These are phyloP conservation scores for Choanephora cucurbitarum DNA, from an alignment of 371 early-diverging fungal species.

Conservation along the genomic window DNA sequence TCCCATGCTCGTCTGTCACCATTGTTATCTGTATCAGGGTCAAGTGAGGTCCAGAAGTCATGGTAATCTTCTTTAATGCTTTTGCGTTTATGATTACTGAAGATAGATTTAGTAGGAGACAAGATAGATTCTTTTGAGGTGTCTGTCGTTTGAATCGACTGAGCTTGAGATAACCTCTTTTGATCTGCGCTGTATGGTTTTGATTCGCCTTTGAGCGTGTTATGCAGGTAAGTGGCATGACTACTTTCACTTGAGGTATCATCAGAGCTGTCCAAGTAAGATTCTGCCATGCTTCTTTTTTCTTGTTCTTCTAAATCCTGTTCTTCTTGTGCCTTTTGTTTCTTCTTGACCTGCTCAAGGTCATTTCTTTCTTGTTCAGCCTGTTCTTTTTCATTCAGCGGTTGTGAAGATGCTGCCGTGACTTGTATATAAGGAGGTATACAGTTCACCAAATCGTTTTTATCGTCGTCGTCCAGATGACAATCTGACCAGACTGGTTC, in stretches of 20 bases:
- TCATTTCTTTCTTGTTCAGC: background rate
- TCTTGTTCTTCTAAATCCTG: slow-evolving; percentile 5
- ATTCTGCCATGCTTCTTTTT: background rate
- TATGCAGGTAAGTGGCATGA: background rate
- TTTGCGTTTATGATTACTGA: slow-evolving; percentile 20
- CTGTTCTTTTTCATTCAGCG: background rate
- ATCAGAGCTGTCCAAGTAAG: slow-evolving; percentile 11
- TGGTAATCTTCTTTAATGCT: slow-evolving; percentile 22
- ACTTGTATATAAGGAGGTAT: slow-evolving; percentile 23
- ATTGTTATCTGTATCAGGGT: slow-evolving; percentile 30
- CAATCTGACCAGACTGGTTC: slow-evolving; percentile 11
- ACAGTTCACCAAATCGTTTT: slow-evolving; percentile 8
- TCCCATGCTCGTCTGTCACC: slow-evolving; percentile 10
- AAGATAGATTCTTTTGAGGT: background rate
- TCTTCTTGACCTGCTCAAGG: background rate
- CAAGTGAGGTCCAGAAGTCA: slow-evolving; percentile 30
- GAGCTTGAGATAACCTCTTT: background rate
- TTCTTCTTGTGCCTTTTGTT: no score
- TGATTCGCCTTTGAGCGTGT: background rate
- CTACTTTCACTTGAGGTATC: background rate
- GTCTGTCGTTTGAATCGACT: background rate
- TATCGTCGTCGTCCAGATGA: background rate
- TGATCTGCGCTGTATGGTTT: background rate
- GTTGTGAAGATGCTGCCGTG: background rate
- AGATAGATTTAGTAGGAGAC: slow-evolving; percentile 16